Base-by-base conservation (phyloP, 1,284 basidiomycete species). In the Fomes fomentarius region DNA sequence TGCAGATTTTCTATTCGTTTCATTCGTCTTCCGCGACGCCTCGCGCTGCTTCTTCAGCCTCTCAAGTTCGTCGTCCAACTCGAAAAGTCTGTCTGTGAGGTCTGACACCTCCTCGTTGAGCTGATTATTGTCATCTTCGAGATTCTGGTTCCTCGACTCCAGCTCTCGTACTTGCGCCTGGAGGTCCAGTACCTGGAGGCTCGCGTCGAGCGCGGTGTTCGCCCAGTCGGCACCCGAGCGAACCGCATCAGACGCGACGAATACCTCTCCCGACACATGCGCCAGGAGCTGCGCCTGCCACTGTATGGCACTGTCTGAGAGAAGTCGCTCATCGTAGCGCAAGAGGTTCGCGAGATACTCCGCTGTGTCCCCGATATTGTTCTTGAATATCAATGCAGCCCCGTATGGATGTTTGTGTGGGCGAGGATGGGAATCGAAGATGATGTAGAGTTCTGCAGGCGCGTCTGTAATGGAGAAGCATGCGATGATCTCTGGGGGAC, bases 351-450 rank as follows among this genome's bases (percentile, higher is more conserved):
- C 67, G 41, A 89, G 73, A 50, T 80, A 77, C 12, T 60, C 55
- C 1, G 79, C 77, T 0, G 77, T 71, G 2, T 63, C 64, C 10
- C 75, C 69, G 7, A 78, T 54, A 15, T 76, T 80, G 3, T 69
- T 67, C 55, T 72, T 72, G 57, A 87, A 72, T 37, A 79, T 77
- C 52, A 87, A 75, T 0, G 80, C 84, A 2, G 85, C 78, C 11
- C 85, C 84, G 26, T 73, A 60, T 0, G 81, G 80, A 61, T 87
- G 79, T n/a, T 74, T 73, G 12, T 53, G 39, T 0, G 77, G 74
- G n/a, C 84, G 78, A 15, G 82, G 74, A 63, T 87, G 87, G 1
- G 84, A 83, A 66, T 89, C 85, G 57, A 88, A 87, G 39, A 87
- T 69, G 43, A 81, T 74, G 59, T 82, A 87, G 12, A 82, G 52